Conservation (phyloP, 768 basidiomycete genomes). For the Podaxis rugospora region DNA sequence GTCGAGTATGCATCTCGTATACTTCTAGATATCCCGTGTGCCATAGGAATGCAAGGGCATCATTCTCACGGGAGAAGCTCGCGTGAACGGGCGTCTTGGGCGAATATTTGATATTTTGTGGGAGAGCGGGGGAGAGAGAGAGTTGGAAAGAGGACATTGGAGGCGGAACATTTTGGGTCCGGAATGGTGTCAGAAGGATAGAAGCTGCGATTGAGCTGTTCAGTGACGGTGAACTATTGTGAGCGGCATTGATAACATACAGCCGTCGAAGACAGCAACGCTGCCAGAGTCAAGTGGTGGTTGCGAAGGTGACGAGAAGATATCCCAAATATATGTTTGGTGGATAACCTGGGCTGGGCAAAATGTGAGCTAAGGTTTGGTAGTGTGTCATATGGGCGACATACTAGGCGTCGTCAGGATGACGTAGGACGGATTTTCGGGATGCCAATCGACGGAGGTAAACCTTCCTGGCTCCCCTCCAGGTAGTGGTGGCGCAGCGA, state of each 20-base stretch:
- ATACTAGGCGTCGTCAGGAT: conserved; percentile 65
- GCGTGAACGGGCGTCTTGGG: conserved; percentile 59
- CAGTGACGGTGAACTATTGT: background rate
- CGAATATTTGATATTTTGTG: conserved; percentile 11
- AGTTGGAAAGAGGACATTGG: conserved; percentile 80
- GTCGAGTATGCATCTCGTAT: conserved; percentile 64
- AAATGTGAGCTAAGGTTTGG: background rate
- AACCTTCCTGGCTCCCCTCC: conserved; percentile 45
- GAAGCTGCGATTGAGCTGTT: conserved; percentile 39
- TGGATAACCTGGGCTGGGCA: conserved; percentile 49
- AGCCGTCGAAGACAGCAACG: conserved; percentile 86
- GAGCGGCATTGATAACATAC: conserved; percentile 38
- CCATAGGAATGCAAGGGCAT: conserved; percentile 66
- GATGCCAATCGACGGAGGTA: conserved; percentile 81
- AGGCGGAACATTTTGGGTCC: conserved; percentile 94
- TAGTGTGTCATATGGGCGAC: conserved; percentile 17
- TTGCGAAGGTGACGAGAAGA: conserved; percentile 49
- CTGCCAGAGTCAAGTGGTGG: conserved; percentile 77
- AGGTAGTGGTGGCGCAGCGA: conserved; percentile 40
- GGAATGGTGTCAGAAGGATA: conserved; percentile 87
- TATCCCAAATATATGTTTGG: conserved; percentile 75
- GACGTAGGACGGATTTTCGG: conserved; percentile 66
- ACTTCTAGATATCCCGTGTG: conserved; percentile 63
- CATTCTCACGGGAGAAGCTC: conserved; percentile 52
- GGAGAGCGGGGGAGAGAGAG: conserved; percentile 20